A percentile compares a stretch with the other conserved stretches of the same genome.
Evolutionary conservation across 2,329 filamentous ascomycete species (phyloP).

Genomic region (Ascochyta koolunga): DNA sequence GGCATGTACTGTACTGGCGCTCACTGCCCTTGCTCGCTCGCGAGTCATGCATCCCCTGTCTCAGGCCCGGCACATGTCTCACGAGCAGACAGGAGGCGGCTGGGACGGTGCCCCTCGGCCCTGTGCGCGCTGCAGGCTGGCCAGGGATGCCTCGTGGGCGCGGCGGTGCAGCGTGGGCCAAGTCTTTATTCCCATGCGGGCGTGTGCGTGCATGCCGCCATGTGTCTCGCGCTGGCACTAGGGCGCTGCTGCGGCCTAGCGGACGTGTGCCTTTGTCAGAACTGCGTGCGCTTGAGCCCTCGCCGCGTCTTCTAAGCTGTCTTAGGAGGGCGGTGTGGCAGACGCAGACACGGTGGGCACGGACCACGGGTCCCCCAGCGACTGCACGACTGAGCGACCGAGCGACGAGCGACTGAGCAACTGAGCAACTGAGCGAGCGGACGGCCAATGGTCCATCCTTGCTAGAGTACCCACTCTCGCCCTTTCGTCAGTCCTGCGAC

Average conservation of each 20-base stretch:
- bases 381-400: conserved; percentile 1
- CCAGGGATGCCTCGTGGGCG: conserved; percentile 45
- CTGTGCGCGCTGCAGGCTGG: conserved; percentile 16
- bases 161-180: conserved; percentile 36
- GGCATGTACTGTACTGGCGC: too few relatives aligned
- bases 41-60: conserved; percentile 7
- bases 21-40: background rate
- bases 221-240: conserved; percentile 36
- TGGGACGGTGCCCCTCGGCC: conserved; percentile 18
- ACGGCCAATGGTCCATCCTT: conserved; percentile 31
- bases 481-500: conserved; percentile 39
- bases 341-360: conserved; percentile 30
- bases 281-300: conserved; percentile 39
- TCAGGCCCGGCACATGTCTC: conserved; percentile 9
- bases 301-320: conserved; percentile 33
- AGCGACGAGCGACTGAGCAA: background rate
- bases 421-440: background rate
- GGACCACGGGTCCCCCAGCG: conserved; percentile 21
- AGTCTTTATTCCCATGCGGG: conserved; percentile 38
- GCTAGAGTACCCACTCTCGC: conserved; percentile 45
- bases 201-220: conserved; percentile 34
- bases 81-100: conserved; percentile 15
- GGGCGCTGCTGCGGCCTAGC: conserved; percentile 20
- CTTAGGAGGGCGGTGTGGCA: conserved; percentile 39
- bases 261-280: conserved; percentile 37